phyloP scores from a whole-genome alignment of 768 basidiomycete genomes.

The Trametes punicea region DNA sequence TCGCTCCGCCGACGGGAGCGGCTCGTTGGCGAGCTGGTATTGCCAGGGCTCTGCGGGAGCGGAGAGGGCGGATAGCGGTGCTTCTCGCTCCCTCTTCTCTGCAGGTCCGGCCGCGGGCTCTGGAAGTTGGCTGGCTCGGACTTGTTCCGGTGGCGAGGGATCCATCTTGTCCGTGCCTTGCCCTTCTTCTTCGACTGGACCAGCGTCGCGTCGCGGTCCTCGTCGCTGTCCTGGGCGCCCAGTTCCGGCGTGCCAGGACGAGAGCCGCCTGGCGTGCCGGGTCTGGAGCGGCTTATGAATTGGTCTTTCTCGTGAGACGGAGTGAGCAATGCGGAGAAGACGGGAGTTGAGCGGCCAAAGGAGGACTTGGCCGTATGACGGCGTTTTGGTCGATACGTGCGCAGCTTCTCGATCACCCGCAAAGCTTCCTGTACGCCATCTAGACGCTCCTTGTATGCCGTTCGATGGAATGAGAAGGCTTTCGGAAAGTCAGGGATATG shows the following conservation, averaged over 20 bases:
- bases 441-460: constrained; percentile 71
- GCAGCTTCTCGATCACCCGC: constrained; percentile 61
- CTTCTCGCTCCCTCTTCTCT: constrained; percentile 25
- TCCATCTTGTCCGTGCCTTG: constrained; percentile 24
- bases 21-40: neutral
- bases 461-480: constrained; percentile 77
- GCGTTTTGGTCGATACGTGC: constrained; percentile 57
- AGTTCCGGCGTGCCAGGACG: constrained; percentile 19
- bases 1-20: neutral
- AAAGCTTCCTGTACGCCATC: constrained; percentile 53
- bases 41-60: constrained; percentile 11
- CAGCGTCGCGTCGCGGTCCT: constrained; percentile 31
- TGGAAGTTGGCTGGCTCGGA: constrained; percentile 17
- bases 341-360: constrained; percentile 41
- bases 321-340: constrained; percentile 33
- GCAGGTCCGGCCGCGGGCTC: neutral
- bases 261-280: constrained; percentile 26
- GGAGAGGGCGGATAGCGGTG: constrained; percentile 43
- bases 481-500: neutral
- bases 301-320: constrained; percentile 44
- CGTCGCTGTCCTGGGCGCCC: constrained; percentile 24
- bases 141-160: neutral
- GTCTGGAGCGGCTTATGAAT: constrained; percentile 32
- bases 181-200: constrained; percentile 27
- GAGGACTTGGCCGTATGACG: constrained; percentile 27